These are phyloP conservation scores for Stagonosporopsis rhizophila DNA, from an alignment of 2,329 filamentous ascomycete species.

Conservation along the genomic window DNA sequence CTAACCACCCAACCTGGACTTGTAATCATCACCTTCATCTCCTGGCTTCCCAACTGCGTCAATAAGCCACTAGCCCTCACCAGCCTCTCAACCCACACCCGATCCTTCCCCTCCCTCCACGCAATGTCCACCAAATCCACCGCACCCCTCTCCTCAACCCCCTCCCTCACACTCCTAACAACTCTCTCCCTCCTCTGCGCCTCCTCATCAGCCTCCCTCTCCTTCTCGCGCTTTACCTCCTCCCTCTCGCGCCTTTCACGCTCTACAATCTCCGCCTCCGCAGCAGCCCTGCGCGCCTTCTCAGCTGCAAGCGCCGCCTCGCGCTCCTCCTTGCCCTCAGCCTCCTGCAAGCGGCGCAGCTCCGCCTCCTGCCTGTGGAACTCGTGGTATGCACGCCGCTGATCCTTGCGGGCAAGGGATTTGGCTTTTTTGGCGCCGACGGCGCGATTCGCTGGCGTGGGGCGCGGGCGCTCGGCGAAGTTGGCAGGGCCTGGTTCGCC, in stretches of 20 bases:
- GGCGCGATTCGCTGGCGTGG: slow-evolving; percentile 39
- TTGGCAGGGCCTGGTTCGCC: slow-evolving; percentile 47
- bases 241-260: slow-evolving; percentile 52
- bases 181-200: slow-evolving; percentile 38
- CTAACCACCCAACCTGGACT: slow-evolving; percentile 53
- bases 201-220: slow-evolving; percentile 49
- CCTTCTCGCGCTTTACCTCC: slow-evolving; percentile 47
- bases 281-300: slow-evolving; percentile 50
- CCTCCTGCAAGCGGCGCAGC: slow-evolving; percentile 52
- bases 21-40: slow-evolving; percentile 51
- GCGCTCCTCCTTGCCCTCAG: slow-evolving; percentile 53
- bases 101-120: slow-evolving; percentile 50
- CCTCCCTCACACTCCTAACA: slow-evolving; percentile 37
- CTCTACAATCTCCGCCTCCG: slow-evolving; percentile 53
- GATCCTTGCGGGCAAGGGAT: slow-evolving; percentile 55
- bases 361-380: slow-evolving; percentile 58
- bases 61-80: slow-evolving; percentile 52
- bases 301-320: slow-evolving; percentile 53
- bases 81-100: slow-evolving; percentile 54
- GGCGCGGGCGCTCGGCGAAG: slow-evolving; percentile 26
- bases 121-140: slow-evolving; percentile 52
- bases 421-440: slow-evolving; percentile 60
- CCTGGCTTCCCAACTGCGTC: slow-evolving; percentile 34
- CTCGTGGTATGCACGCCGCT: slow-evolving; percentile 56
- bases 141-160: slow-evolving; percentile 29